These are phyloP conservation scores for Beauveria rudraprayagi DNA, from an alignment of 2,329 filamentous ascomycete genomes.

Conservation along the genomic window DNA sequence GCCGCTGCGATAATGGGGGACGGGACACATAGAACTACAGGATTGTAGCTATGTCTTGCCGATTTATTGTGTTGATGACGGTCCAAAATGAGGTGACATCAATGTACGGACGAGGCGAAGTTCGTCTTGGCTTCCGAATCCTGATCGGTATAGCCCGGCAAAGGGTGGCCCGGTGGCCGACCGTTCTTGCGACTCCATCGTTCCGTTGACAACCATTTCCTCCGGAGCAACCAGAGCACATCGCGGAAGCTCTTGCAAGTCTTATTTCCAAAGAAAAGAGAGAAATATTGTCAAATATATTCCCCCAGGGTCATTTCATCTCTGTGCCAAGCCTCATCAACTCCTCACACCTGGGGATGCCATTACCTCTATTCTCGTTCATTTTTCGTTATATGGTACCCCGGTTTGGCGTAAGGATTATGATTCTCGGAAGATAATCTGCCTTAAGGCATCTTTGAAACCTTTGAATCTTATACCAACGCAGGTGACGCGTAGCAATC, in stretches of 20 bases:
- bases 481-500: conserved; percentile 1
- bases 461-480: not conserved
- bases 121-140: too few species aligned
- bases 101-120: too few species aligned
- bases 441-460: not conserved
- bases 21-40: not conserved
- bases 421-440: not conserved
- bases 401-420: not conserved
- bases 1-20: not conserved
- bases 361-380: not conserved
- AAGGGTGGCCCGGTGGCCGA: not conserved
- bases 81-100: too few species aligned
- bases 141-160: not conserved
- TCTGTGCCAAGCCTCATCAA: not conserved
- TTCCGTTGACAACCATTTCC: not conserved
- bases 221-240: not conserved
- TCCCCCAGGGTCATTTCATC: not conserved
- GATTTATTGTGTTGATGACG: not conserved
- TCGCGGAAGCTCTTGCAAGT: not conserved
- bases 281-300: too few species aligned
- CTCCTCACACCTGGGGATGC: not conserved
- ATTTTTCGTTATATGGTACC: not conserved
- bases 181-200: not conserved
- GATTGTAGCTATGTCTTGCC: not conserved
- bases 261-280: too few species aligned